Evolutionary conservation across 352 stramenopile species (phyloP).

Genomic region (Globisporangium iwayamae): DNA sequence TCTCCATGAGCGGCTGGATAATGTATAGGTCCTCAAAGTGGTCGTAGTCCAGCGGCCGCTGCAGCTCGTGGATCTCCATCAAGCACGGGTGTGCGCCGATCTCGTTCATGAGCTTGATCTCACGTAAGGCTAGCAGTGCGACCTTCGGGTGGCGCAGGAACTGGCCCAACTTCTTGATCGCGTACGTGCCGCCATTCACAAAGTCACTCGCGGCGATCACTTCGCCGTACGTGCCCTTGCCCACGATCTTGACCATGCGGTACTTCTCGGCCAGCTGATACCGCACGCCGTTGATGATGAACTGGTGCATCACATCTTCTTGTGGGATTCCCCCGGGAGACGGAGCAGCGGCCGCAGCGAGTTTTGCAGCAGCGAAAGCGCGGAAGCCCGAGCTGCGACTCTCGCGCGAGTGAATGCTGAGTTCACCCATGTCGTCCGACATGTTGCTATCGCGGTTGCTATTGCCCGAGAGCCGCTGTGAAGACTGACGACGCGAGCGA

Average conservation of each 20-base stretch:
- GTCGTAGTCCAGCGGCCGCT: constrained; percentile 76
- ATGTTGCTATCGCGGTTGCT: constrained; percentile 28
- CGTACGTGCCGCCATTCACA: constrained; percentile 79
- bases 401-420: constrained; percentile 9
- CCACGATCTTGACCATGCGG: constrained; percentile 88
- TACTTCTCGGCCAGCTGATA: constrained; percentile 86
- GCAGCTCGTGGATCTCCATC: constrained; percentile 84
- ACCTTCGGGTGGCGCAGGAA: constrained; percentile 85
- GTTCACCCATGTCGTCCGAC: constrained; percentile 23
- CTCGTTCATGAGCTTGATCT: constrained; percentile 89
- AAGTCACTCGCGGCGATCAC: constrained; percentile 88
- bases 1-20: constrained; percentile 97
- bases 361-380: constrained; percentile 32
- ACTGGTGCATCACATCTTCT: constrained; percentile 86
- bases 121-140: constrained; percentile 72
- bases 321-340: constrained; percentile 8
- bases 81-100: constrained; percentile 70
- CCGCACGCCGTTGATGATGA: constrained; percentile 85
- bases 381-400: constrained; percentile 28
- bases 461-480: constrained; percentile 28
- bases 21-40: constrained; percentile 98
- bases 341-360: constrained; percentile 16
- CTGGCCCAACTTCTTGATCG: constrained; percentile 87
- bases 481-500: constrained; percentile 33
- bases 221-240: constrained; percentile 87